phyloP scores from a whole-genome alignment of 306 rosid species.

The Albizia julibrissin region DNA sequence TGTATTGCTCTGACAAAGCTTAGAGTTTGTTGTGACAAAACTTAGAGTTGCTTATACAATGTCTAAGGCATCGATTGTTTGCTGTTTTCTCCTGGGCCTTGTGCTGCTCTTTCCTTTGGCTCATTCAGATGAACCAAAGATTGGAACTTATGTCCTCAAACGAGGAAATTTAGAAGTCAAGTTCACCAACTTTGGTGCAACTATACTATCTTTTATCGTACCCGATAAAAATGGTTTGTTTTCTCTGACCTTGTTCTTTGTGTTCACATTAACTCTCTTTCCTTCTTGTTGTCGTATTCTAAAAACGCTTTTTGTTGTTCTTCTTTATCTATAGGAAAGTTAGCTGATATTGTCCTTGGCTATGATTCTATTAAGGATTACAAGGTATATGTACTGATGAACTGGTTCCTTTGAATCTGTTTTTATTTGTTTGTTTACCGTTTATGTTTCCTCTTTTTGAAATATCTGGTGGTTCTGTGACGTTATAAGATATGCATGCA shows the following conservation, averaged over 20 bases:
- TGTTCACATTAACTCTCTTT: background rate
- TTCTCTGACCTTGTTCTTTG: background rate
- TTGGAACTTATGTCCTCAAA: conserved; percentile 35
- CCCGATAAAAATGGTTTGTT: conserved; percentile 46
- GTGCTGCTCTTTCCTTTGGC: conserved; percentile 20
- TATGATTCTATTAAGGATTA: conserved; percentile 35
- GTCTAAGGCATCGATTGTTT: background rate
- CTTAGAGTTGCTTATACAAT: no score
- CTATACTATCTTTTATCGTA: conserved; percentile 25
- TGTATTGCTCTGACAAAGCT: no score
- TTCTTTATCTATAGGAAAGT: conserved; percentile 29
- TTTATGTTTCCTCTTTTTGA: no score
- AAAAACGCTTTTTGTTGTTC: background rate
- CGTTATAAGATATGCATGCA: background rate
- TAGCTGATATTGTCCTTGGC: conserved; percentile 48
- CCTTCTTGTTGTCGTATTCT: background rate
- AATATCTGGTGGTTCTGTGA: background rate
- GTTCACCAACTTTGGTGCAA: conserved; percentile 46
- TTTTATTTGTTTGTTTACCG: background rate
- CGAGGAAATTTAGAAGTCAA: conserved; percentile 31
- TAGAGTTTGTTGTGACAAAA: background rate
- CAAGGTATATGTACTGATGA: conserved; percentile 24
- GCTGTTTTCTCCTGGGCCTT: conserved; percentile 9
- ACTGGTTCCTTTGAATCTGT: background rate
- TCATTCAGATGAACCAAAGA: background rate